Percentiles rank a stretch among this genome's conserved stretches.
phyloP scores from a whole-genome alignment of 495 filamentous ascomycete species.

The Penicillium macrosclerotiorum region DNA sequence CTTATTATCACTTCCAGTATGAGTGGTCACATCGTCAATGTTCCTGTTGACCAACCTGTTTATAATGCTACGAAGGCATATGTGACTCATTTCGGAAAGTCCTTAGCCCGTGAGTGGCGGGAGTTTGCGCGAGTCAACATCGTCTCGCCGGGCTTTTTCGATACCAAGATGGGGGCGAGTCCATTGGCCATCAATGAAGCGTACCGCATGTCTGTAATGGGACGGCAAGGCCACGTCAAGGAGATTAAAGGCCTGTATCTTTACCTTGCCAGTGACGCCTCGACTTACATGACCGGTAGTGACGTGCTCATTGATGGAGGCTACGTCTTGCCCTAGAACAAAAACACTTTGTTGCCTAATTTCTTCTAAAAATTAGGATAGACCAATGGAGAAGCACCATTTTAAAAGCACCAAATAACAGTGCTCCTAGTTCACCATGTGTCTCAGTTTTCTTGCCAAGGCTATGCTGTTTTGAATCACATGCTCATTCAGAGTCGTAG shows the following conservation, averaged over 20 bases:
- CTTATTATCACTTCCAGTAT: constrained; percentile 76
- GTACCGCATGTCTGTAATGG: constrained; percentile 60
- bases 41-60: constrained; percentile 59
- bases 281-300: constrained; percentile 67
- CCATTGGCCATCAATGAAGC: constrained; percentile 52
- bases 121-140: constrained; percentile 62
- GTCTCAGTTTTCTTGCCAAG: too few relatives aligned
- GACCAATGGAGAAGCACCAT: too few relatives aligned
- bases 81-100: constrained; percentile 63
- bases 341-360: too few relatives aligned
- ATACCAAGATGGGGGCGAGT: constrained; percentile 58
- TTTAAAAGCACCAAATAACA: too few relatives aligned
- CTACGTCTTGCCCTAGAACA: constrained; percentile 39
- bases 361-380: too few relatives aligned
- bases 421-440: too few relatives aligned
- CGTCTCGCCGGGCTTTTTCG: constrained; percentile 67
- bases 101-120: constrained; percentile 69
- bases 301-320: constrained; percentile 63
- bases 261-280: constrained; percentile 61
- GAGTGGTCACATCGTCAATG: constrained; percentile 77
- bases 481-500: too few relatives aligned
- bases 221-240: constrained; percentile 56
- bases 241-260: constrained; percentile 66
- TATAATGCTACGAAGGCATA: constrained; percentile 71
- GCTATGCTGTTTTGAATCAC: too few relatives aligned